Percentiles rank a stretch among this genome's conserved stretches.
phyloP scores from a whole-genome alignment of 2,329 filamentous ascomycete species.

The Aspergillus ibericus region DNA sequence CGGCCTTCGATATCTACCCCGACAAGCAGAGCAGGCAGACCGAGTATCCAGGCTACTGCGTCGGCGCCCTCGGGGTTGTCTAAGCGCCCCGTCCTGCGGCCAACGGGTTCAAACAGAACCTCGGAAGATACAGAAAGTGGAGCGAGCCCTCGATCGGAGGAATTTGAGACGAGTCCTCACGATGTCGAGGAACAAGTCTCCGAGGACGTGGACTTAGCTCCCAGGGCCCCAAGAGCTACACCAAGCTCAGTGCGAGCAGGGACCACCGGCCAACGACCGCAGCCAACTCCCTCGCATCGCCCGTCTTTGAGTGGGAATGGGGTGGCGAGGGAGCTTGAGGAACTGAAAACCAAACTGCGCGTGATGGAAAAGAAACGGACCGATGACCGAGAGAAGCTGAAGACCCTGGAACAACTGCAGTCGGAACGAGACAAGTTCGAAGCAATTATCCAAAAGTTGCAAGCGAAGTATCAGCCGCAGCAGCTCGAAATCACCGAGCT shows the following conservation, averaged over 20 bases:
- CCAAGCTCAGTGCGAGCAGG: slow-evolving; percentile 25
- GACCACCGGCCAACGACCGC: slow-evolving; percentile 27
- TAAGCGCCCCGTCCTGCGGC: slow-evolving; percentile 38
- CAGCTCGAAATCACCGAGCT: slow-evolving; percentile 77
- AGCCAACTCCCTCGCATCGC: slow-evolving; percentile 38
- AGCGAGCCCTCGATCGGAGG: slow-evolving; percentile 30
- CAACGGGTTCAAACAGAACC: slow-evolving; percentile 26
- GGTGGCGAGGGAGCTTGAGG: slow-evolving; percentile 71
- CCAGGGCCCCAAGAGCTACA: slow-evolving; percentile 26
- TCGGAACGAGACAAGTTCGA: slow-evolving; percentile 60
- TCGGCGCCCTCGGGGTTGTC: slow-evolving; percentile 23
- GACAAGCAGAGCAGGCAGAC: slow-evolving; percentile 34
- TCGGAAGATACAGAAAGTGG: slow-evolving; percentile 29
- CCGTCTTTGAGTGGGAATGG: slow-evolving; percentile 48
- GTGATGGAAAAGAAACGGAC: slow-evolving; percentile 82
- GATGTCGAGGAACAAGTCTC: slow-evolving; percentile 24
- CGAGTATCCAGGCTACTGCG: slow-evolving; percentile 29
- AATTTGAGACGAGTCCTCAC: slow-evolving; percentile 28
- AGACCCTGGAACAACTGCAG: slow-evolving; percentile 73
- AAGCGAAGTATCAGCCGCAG: slow-evolving; percentile 82
- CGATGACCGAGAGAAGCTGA: slow-evolving; percentile 83
- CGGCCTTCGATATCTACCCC: slow-evolving; percentile 42
- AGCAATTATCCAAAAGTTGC: slow-evolving; percentile 83
- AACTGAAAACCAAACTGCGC: slow-evolving; percentile 82
- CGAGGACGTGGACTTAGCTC: slow-evolving; percentile 20